Conservation (phyloP, 345 rosid genomes). For the Salix udensis region DNA sequence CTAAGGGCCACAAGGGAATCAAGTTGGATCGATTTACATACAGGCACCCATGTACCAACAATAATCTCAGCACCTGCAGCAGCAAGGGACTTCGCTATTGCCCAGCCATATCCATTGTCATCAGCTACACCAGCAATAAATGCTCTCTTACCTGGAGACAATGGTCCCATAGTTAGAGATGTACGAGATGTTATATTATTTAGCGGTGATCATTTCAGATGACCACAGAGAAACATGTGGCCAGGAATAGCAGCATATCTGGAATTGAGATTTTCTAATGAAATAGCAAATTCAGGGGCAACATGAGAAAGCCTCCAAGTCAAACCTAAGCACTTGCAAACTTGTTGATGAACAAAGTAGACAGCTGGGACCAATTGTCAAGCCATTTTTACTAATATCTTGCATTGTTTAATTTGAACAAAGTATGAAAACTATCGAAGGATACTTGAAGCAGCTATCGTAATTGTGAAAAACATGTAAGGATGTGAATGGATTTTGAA, state of each 20-base stretch:
- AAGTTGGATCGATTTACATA: slow-evolving; percentile 30
- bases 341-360: background rate
- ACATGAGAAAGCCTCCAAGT: background rate
- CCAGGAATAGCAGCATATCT: background rate
- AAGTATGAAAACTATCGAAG: background rate
- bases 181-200: background rate
- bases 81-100: slow-evolving; percentile 92
- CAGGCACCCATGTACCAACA: slow-evolving; percentile 97
- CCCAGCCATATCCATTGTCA: slow-evolving; percentile 97
- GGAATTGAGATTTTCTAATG: background rate
- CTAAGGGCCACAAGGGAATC: background rate
- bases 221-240: background rate
- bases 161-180: background rate
- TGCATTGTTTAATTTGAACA: background rate
- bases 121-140: slow-evolving; percentile 89
- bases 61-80: slow-evolving; percentile 96
- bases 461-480: background rate
- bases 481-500: no score
- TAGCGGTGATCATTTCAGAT: background rate
- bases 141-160: slow-evolving; percentile 64
- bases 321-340: background rate
- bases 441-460: background rate
- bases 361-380: background rate
- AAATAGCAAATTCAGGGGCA: background rate
- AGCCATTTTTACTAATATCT: background rate